Percentiles rank a stretch among this genome's conserved stretches.
phyloP scores from a whole-genome alignment of 768 basidiomycete species.

The Lentinula sp. region DNA sequence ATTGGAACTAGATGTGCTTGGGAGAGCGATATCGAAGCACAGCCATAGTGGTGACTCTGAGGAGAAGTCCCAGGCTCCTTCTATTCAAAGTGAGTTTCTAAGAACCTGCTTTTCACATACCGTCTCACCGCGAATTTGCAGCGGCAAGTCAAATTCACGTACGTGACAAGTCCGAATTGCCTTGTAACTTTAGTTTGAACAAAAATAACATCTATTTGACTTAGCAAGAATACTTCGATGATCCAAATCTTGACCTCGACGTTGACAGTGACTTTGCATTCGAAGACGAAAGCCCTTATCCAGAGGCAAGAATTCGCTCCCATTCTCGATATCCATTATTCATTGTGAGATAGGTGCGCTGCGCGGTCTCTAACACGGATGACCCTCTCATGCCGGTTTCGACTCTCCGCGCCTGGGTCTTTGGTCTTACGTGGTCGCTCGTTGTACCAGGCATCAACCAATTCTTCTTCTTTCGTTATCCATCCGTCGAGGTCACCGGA shows the following conservation, averaged over 20 bases:
- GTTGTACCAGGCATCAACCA: constrained; percentile 72
- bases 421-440: constrained; percentile 52
- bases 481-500: constrained; percentile 54
- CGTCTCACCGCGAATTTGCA: background rate
- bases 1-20: background rate
- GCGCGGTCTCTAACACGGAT: constrained; percentile 70
- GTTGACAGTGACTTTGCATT: background rate
- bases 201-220: background rate
- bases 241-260: constrained; percentile 28
- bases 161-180: background rate
- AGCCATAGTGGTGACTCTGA: background rate
- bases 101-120: background rate
- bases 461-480: constrained; percentile 72
- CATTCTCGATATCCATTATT: background rate
- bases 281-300: constrained; percentile 78
- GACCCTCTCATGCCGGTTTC: constrained; percentile 58
- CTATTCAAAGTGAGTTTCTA: background rate
- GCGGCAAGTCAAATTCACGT: constrained; percentile 1
- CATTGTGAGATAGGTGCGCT: constrained; percentile 37
- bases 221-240: constrained; percentile 19
- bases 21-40: background rate
- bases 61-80: background rate
- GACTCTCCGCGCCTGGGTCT: constrained; percentile 53
- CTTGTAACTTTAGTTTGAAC: background rate
- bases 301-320: constrained; percentile 32